Percentiles rank a stretch among this genome's conserved stretches.
phyloP scores from a whole-genome alignment of 805 yeast genomes.

The Suhomyces pyralidae region DNA sequence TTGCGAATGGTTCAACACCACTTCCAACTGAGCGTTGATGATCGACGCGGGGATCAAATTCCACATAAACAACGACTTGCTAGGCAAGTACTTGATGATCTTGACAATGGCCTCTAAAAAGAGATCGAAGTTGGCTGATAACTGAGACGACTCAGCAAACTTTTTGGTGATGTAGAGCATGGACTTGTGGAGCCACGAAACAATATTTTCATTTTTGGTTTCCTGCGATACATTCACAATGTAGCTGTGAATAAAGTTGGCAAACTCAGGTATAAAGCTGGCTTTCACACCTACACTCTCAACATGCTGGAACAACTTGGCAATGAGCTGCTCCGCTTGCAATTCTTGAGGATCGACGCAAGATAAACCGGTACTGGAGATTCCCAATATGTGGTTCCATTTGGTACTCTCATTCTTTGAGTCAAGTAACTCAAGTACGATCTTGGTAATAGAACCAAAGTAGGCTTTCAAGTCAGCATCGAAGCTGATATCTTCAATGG shows the following conservation, averaged over 20 bases:
- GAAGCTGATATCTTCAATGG: not conserved
- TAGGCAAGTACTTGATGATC: constrained; percentile 11
- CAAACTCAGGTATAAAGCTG: constrained; percentile 26
- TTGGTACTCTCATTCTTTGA: not conserved
- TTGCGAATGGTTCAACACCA: constrained; percentile 39
- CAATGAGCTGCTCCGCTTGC: constrained; percentile 8
- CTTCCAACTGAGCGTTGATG: constrained; percentile 65
- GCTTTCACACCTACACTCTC: constrained; percentile 24
- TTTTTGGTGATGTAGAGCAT: constrained; percentile 60
- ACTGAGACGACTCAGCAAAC: constrained; percentile 48
- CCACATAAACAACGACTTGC: constrained; percentile 23
- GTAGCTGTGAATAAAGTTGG: constrained; percentile 25
- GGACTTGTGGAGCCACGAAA: constrained; percentile 56
- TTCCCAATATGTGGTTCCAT: constrained; percentile 18
- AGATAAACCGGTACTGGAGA: constrained; percentile 13
- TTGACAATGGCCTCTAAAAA: constrained; percentile 25
- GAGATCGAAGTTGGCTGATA: constrained; percentile 27
- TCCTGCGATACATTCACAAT: constrained; percentile 18
- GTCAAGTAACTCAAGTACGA: constrained; percentile 13
- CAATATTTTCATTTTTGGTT: constrained; percentile 19
- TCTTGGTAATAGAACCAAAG: constrained; percentile 7
- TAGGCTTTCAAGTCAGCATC: constrained; percentile 6
- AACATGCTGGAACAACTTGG: constrained; percentile 12
- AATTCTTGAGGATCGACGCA: constrained; percentile 7
- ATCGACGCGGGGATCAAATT: constrained; percentile 42